Percentiles rank a stretch among this genome's conserved stretches.
Conservation (phyloP, 2,329 filamentous ascomycete genomes). For the Plectosphaerella plurivora region DNA sequence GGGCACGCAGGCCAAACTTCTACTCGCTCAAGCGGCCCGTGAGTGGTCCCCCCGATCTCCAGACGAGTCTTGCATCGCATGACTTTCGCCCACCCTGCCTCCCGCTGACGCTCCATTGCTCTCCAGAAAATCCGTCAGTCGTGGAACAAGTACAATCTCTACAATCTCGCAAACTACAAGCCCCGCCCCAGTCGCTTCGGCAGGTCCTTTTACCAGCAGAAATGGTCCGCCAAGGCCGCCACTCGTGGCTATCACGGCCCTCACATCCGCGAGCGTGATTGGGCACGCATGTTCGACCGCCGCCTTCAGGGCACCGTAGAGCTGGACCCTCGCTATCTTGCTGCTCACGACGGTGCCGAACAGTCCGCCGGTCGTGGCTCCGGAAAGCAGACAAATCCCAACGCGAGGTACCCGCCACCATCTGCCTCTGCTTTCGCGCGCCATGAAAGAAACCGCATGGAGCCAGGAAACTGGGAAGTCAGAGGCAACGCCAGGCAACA, state of each 20-base stretch:
- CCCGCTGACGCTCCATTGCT: neutral
- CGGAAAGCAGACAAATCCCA: constrained; percentile 45
- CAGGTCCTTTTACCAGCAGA: constrained; percentile 92
- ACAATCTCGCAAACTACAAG: constrained; percentile 66
- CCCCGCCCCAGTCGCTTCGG: constrained; percentile 33
- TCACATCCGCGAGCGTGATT: constrained; percentile 87
- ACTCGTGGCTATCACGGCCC: constrained; percentile 91
- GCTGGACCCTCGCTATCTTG: constrained; percentile 79
- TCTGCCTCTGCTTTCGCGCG: constrained; percentile 15
- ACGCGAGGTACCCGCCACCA: constrained; percentile 12
- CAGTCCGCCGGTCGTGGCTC: constrained; percentile 80
- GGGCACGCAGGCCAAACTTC: constrained; percentile 55
- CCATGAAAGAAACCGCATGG: constrained; percentile 8
- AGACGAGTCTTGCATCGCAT: neutral
- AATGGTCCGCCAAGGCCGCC: constrained; percentile 86
- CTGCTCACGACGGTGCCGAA: constrained; percentile 74
- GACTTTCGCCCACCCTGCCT: neutral
- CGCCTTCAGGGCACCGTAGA: constrained; percentile 77
- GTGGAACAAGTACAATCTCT: constrained; percentile 97
- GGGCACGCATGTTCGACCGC: constrained; percentile 87
- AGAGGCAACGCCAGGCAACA: neutral
- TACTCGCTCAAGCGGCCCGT: constrained; percentile 65
- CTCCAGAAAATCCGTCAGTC: constrained; percentile 84
- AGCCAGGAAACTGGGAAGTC: neutral
- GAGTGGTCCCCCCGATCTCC: constrained; percentile 25